These are phyloP conservation scores for Sordariomycetes sp. DNA, from an alignment of 2,329 filamentous ascomycete genomes.

Conservation along the genomic window DNA sequence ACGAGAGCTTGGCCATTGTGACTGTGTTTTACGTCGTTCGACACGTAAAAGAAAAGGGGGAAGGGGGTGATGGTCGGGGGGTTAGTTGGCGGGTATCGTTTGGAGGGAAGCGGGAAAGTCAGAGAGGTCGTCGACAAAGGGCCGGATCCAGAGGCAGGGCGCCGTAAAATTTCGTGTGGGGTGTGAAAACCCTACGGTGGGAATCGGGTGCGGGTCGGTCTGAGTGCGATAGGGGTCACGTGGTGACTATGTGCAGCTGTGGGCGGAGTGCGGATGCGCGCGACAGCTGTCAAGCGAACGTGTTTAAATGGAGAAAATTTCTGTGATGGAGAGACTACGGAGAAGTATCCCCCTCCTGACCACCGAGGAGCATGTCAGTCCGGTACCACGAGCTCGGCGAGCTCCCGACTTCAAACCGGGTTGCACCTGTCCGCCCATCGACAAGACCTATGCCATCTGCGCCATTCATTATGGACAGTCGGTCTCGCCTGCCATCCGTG, in stretches of 20 bases:
- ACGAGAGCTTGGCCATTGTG: conserved; percentile 53
- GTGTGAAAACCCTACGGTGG: conserved; percentile 4
- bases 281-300: neutral
- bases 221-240: conserved; percentile 2
- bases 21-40: conserved; percentile 19
- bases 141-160: neutral
- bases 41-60: neutral
- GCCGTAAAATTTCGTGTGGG: conserved; percentile 4
- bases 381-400: too few species aligned
- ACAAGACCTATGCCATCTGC: too few species aligned
- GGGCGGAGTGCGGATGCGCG: neutral
- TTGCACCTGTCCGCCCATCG: too few species aligned
- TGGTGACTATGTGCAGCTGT: neutral
- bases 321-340: neutral
- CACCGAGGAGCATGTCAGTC: neutral
- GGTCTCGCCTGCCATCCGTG: too few species aligned
- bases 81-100: conserved; percentile 1
- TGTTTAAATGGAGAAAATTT: neutral
- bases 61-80: neutral
- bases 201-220: neutral
- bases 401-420: too few species aligned
- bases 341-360: neutral
- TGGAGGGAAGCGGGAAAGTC: neutral
- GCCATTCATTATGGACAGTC: too few species aligned
- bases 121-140: neutral